Evolutionary conservation across 495 filamentous ascomycete species (phyloP), one percentile per base, ranked within the genome.

Genomic region (Usnea hakonensis): DNA sequence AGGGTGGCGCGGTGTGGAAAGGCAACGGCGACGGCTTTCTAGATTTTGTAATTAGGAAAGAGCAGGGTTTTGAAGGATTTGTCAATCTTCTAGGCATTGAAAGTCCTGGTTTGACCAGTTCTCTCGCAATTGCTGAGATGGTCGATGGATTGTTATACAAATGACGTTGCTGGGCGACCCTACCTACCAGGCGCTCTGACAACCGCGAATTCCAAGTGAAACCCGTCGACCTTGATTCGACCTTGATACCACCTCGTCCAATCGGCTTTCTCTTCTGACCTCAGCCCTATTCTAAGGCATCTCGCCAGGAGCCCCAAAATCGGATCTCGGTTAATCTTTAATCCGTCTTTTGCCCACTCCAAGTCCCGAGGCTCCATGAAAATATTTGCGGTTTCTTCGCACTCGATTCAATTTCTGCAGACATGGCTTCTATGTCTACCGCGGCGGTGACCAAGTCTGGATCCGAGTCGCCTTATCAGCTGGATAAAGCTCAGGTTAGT

Each of bases 21-120:
- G 81, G 79, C 10, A 81, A 78, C 30, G 84, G 82, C 0, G 75
- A 77, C 54, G 84, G 81, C 17, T 94, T 96, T 65, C 77, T 87
- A 67, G 94, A 98, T 75, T 97, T 98, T 73, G 76, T 87, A 13
- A 90, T 98, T 53, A 74, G 80, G 65, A 83, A 83, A 69, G 94
- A 97, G 74, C 83, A 92, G 23, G 94, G 89, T 0, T 90, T 81
- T 68, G 74, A 81, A 21, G 91, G 91, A n/a, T 96, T 91, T 81
- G 82, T 97, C 26, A 97, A 97, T 75, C 71, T 97, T 65, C 69
- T 97, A 68, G 91, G 90, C 9, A 96, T 98, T 72, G 94, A 98
- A 76, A 95, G 90, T 76, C 94, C 94, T 0, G 95, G 94, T 54
- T 76, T 98, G 72, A 98, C 94, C 35, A 93, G 89, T 71, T 85